These are phyloP conservation scores for Bipolaris victoriae DNA, from an alignment of 2,329 filamentous ascomycete species.

Conservation along the genomic window DNA sequence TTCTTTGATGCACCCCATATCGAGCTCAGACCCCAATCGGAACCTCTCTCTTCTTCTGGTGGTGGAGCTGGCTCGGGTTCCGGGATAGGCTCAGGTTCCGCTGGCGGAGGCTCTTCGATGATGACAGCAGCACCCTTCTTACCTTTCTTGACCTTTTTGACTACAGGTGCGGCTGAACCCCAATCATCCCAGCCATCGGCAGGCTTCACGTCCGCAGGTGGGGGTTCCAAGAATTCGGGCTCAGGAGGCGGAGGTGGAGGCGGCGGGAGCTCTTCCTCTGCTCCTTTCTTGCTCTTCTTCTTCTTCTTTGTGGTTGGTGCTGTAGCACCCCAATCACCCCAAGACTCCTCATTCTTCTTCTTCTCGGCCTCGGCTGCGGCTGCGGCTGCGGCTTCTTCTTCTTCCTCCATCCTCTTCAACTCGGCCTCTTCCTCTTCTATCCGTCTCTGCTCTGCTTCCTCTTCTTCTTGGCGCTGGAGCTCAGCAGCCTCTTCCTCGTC, in stretches of 20 bases:
- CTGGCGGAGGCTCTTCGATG: slow-evolving; percentile 24
- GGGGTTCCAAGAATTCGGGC: slow-evolving; percentile 34
- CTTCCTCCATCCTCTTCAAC: slow-evolving; percentile 30
- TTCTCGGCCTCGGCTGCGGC: slow-evolving; percentile 32
- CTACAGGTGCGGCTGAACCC: slow-evolving; percentile 21
- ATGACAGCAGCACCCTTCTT: slow-evolving; percentile 53
- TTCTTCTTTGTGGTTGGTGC: slow-evolving; percentile 35
- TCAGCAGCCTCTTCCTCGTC: slow-evolving; percentile 34
- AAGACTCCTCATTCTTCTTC: slow-evolving; percentile 47
- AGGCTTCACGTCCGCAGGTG: slow-evolving; percentile 35
- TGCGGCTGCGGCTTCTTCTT: slow-evolving; percentile 35
- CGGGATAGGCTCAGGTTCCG: slow-evolving; percentile 32
- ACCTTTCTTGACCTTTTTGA: slow-evolving; percentile 40
- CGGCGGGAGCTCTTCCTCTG: slow-evolving; percentile 32
- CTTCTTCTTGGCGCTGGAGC: slow-evolving; percentile 30
- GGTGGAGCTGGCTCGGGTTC: slow-evolving; percentile 32
- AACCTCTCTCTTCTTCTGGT: slow-evolving; percentile 41
- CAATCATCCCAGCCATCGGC: slow-evolving; percentile 39
- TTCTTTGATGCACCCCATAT: slow-evolving; percentile 54
- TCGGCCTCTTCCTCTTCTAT: slow-evolving; percentile 35
- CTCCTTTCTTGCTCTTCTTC: slow-evolving; percentile 43
- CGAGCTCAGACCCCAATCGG: slow-evolving; percentile 46
- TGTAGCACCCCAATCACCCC: slow-evolving; percentile 40
- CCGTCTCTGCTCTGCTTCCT: slow-evolving; percentile 36
- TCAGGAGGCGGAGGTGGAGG: slow-evolving; percentile 46